Conservation (phyloP, 306 rosid species). For the Elaeagnus macrophylla region DNA sequence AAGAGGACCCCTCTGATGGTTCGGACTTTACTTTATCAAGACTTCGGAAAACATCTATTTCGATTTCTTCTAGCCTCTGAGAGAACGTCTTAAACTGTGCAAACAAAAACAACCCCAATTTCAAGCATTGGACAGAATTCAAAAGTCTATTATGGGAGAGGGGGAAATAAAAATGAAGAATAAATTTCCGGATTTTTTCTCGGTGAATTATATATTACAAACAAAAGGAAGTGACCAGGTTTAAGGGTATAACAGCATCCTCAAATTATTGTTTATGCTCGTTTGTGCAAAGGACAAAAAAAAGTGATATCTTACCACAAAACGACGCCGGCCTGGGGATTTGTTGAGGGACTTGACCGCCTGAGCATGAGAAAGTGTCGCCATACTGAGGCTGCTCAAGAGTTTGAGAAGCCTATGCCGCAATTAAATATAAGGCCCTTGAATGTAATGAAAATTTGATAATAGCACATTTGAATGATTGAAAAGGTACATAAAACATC, state of each 20-base stretch:
- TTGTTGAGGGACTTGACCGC: slow-evolving; percentile 90
- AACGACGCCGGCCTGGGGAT: slow-evolving; percentile 64
- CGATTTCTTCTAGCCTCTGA: slow-evolving; percentile 59
- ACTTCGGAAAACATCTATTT: slow-evolving; percentile 60
- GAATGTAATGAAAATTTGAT: too few relatives aligned
- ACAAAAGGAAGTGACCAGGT: not conserved
- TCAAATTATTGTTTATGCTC: not conserved
- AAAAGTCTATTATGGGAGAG: not conserved
- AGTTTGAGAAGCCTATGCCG: too few relatives aligned
- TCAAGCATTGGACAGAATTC: not conserved
- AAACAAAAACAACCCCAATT: not conserved
- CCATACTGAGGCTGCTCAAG: slow-evolving; percentile 29
- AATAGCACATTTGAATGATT: too few relatives aligned
- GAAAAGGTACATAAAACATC: too few relatives aligned
- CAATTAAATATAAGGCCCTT: too few relatives aligned
- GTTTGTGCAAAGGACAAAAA: not conserved
- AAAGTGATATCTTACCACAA: slow-evolving; percentile 38
- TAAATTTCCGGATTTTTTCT: not conserved
- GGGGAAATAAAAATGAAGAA: not conserved
- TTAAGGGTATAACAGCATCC: not conserved
- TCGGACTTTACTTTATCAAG: slow-evolving; percentile 53
- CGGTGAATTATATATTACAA: too few relatives aligned
- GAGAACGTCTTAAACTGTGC: slow-evolving; percentile 60
- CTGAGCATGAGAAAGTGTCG: slow-evolving; percentile 53
- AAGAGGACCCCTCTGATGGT: slow-evolving; percentile 76